Evolutionary conservation across 2,329 filamentous ascomycete genomes (phyloP), one percentile per base, ranked within the genome.

Genomic region (Trichoderma atroviride): DNA sequence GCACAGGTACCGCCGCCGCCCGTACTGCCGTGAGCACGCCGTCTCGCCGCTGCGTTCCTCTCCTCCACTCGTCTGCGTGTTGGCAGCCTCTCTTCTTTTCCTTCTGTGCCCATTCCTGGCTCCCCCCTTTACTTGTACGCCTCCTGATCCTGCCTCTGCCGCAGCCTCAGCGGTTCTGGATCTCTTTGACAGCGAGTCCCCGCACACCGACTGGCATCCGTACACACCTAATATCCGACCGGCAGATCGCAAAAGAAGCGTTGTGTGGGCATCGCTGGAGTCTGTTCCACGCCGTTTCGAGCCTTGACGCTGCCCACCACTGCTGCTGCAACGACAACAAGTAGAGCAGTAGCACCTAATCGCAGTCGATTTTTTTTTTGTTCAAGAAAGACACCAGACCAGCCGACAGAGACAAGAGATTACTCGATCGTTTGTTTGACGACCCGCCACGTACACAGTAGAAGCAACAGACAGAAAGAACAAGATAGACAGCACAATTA

Each of bases 131-230:
- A 50, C 63, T 55, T 43, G 57, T 66, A 50, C 35, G 35, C 37
- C 63, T 67, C 63, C 63, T 67, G 55, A 67, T 67, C 63, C 63
- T 47, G 63, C 63, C 29, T 67, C 57, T 68, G 59, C 59, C 52
- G 65, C 65, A 60, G 65, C 57, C 57, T 68, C 65, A 57, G 65
- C 59, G 59, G 40, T 43, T 9, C 55, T 67, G 59, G 40, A 27
- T 9, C 55, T 67, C 55, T 57, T 67, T 58, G 55, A 67, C 63
- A 67, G 37, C 55, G 57, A 35, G 33, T 67, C 65, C 65, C 57
- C 65, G 56, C 65, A 53, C 57, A 61, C 65, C 65, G 65, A 68
- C 57, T 61, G 65, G 40, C 40, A n/a, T 43, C 40, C 40, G 33
- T 35, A 35, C 33, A n/a, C 19, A n/a, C 56, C 53, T 68, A 47